Base-by-base conservation (phyloP, 495 filamentous ascomycete species). In the Apiosordaria backusii region DNA sequence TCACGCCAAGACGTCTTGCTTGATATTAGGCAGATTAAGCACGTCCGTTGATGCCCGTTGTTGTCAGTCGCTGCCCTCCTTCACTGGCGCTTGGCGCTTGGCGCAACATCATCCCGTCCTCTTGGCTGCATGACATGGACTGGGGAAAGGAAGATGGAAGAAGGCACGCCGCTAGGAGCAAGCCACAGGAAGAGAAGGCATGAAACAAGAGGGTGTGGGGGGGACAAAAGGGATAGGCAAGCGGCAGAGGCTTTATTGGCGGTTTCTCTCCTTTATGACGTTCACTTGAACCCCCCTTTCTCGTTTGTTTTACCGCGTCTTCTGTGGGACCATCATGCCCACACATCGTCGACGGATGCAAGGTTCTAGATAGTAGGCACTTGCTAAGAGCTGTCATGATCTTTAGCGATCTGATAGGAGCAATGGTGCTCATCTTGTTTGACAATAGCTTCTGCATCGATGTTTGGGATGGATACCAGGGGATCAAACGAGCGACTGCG, bases 1-100 rank as follows among this genome's bases (percentile, higher is more conserved):
- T 21, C 18, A 9, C 53, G 45, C 61, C 61, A 63, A 63, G 61
- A 25, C 40, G 61, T 63, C 61, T 53, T 63, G 24, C 21, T 29
- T 57, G 61, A 63, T 16, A 63, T 53, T 63, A 63, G 61, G 61
- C 61, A 54, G 45, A 54, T 26, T 54, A 29, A 26, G 61, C 26
- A 21, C 26, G 15, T 26, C 15, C 16, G 35, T 18, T 53, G 52
- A 55, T 55, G 52, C 52, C 52, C 52, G 52, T 55, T 23, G 52
- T 18, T 19, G n/a, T 55, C 52, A 21, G n/a, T 65, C 35, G 57
- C 26, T 22, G 4, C 50, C 22, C 29, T 16, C 25, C 21, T 35
- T 22, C 15, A 21, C 54, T 27, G 4, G 15, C 3, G 25, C 35
- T 54, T 29, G 25, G 24, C 45, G 21, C 26, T 61, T 61, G 59